phyloP scores from a whole-genome alignment of 225 moss, liverwort and hornwort genomes.

The Straminergon stramineum region DNA sequence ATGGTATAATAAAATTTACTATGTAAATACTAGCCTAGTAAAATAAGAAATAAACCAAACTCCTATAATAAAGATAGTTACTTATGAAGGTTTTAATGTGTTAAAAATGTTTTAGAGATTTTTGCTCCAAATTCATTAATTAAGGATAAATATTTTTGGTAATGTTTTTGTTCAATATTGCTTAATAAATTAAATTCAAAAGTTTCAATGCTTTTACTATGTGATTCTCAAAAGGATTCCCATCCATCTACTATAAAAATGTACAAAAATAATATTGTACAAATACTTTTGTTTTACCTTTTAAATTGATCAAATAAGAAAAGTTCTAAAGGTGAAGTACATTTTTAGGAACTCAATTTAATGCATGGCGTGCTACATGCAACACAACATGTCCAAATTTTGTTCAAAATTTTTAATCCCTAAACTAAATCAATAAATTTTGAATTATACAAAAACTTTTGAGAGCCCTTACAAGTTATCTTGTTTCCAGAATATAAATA shows the following conservation, averaged over 20 bases:
- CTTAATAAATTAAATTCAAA: neutral
- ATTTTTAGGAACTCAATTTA: neutral
- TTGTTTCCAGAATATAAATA: fast-evolving
- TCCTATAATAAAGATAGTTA: neutral
- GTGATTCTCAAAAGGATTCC: neutral
- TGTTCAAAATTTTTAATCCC: neutral
- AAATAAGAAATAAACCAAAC: neutral
- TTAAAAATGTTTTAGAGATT: neutral
- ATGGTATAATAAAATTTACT: neutral
- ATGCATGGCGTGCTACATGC: no score
- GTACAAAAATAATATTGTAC: no score
- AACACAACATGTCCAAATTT: neutral
- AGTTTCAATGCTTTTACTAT: neutral
- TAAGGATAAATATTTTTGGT: neutral
- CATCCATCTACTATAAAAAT: neutral
- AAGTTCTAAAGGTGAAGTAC: neutral
- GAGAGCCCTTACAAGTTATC: neutral
- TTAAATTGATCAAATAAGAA: neutral
- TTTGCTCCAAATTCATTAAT: neutral
- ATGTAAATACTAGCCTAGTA: neutral
- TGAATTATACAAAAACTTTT: neutral
- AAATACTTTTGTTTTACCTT: neutral
- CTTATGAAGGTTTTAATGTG: neutral
- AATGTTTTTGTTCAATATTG: neutral
- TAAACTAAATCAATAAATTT: no score